Base-by-base conservation (phyloP, 2,329 filamentous ascomycete genomes). In the Periconia macrospinosa region DNA sequence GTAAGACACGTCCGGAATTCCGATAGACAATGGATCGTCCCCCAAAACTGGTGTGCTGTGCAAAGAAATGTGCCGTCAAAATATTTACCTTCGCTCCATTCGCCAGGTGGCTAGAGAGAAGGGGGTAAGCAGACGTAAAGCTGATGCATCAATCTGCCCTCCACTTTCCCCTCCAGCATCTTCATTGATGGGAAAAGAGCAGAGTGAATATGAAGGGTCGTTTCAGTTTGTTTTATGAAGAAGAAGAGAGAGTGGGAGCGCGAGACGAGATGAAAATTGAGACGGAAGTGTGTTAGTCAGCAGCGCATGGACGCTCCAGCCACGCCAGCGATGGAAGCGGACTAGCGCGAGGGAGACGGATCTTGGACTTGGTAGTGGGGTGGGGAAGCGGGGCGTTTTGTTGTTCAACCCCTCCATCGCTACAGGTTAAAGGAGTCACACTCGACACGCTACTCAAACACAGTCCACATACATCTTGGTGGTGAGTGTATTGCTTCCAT, bases 131-230 rank as follows among this genome's bases (percentile, higher is more conserved):
- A 77, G 79, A 81, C 79, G 74, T 62, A 52, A 57, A 60, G 46
- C 48, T 54, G 30, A 17, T 35, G 47, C 52, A 47, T 67, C 57
- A 60, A 60, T 74, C 84, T 87, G 64, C 83, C 84, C 83, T 83
- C 80, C 83, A 82, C 73, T 86, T 87, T 87, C 85, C 85, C 85
- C 84, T 87, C 85, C 82, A 81, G 73, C 77, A 81, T 65, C 61
- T 79, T 78, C 82, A 84, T 79, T 77, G 81, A 72, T 74, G 73
- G 70, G 77, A 78, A 78, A 14, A 81, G 82, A 77, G 78, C 80
- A 84, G 84, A 87, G 84, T 86, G 84, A 86, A 87, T 87, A 85
- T 81, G 83, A 73, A 77, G 75, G 76, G 72, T 64, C 63, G 46
- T 72, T 78, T 70, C 67, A 70, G 66, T 72, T 72, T 77, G 72